Percentiles rank a stretch among this genome's conserved stretches.
Evolutionary conservation across 495 filamentous ascomycete genomes (phyloP).

Genomic region (Chaetomium tenue): DNA sequence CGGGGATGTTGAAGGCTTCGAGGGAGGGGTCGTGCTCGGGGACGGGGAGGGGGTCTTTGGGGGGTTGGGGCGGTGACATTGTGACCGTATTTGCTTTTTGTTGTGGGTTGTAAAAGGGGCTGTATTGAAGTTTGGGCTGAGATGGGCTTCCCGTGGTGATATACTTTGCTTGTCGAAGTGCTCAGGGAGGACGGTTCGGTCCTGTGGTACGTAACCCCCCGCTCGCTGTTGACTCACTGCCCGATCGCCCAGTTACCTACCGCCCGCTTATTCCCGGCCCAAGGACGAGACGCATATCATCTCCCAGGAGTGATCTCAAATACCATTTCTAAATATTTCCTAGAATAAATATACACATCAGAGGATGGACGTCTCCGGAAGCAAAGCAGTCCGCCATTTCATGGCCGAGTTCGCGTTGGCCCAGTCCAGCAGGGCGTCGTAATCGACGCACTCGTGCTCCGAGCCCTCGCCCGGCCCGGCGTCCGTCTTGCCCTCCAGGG

Average conservation of each 20-base stretch:
- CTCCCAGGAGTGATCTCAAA: background rate
- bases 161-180: too few species aligned
- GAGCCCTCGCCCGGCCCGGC: conserved; percentile 47
- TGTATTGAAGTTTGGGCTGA: background rate
- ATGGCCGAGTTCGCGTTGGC: conserved; percentile 38
- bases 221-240: background rate
- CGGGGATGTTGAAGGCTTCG: background rate
- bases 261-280: background rate
- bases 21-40: background rate
- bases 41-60: background rate
- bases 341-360: conserved; percentile 11
- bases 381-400: conserved; percentile 22
- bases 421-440: conserved; percentile 43
- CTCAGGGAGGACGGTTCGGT: too few species aligned
- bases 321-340: background rate
- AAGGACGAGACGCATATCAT: background rate
- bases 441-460: conserved; percentile 42
- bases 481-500: conserved; percentile 47
- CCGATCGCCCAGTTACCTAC: background rate
- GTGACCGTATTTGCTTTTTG: background rate
- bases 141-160: too few species aligned
- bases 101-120: background rate
- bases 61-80: background rate
- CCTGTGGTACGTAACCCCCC: too few species aligned
- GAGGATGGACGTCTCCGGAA: conserved; percentile 21